A percentile compares a stretch with the other conserved stretches of the same genome.
These are phyloP conservation scores for Emericellopsis terricola DNA, from an alignment of 495 filamentous ascomycete genomes.

Conservation along the genomic window DNA sequence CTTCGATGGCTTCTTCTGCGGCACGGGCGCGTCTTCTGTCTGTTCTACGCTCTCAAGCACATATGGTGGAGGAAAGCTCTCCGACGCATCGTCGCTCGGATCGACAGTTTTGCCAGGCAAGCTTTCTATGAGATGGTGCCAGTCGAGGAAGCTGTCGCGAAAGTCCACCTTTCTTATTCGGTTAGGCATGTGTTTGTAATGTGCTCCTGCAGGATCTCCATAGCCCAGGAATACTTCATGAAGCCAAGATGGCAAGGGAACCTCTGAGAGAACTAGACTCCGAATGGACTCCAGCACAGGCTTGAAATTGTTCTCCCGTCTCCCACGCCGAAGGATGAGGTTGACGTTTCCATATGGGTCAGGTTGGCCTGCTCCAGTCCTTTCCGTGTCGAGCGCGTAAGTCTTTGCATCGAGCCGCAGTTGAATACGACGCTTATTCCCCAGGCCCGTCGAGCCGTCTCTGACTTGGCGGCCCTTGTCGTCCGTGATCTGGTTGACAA, in stretches of 20 bases:
- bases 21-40: constrained; percentile 5
- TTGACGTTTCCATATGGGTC: constrained; percentile 80
- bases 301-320: constrained; percentile 95
- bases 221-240: constrained; percentile 95
- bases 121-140: constrained; percentile 83
- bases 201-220: constrained; percentile 76
- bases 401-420: constrained; percentile 64
- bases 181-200: constrained; percentile 69
- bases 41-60: constrained; percentile 48
- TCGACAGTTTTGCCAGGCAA: constrained; percentile 72
- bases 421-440: constrained; percentile 35
- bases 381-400: constrained; percentile 64
- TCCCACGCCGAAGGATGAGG: constrained; percentile 64
- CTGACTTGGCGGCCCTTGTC: constrained; percentile 66
- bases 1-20: constrained; percentile 41
- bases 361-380: constrained; percentile 39
- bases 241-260: constrained; percentile 78
- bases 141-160: constrained; percentile 85
- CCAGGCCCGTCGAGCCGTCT: constrained; percentile 29
- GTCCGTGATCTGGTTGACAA: constrained; percentile 76
- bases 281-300: constrained; percentile 82
- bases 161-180: constrained; percentile 65
- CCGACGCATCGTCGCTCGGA: constrained; percentile 45
- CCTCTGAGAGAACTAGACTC: constrained; percentile 67
- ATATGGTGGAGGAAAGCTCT: constrained; percentile 76